Base-by-base conservation (phyloP, 257 asterid species). In the Anisodus acutangulus region DNA sequence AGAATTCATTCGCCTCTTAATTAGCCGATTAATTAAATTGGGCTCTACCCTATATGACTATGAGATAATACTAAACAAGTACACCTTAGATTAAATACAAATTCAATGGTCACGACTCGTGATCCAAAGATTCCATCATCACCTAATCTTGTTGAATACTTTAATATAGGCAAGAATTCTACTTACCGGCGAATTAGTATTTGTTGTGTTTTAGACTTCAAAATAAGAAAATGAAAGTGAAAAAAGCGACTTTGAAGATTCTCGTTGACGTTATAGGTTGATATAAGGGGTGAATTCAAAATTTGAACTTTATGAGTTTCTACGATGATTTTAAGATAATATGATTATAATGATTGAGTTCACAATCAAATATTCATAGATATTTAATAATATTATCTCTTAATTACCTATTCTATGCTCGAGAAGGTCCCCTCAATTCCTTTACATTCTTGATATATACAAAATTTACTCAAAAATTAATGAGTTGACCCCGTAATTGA, bases 141-240 rank as follows among this genome's bases (percentile, higher is more conserved):
- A 76, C 63, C 81, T 51, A 76, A 76, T 51, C 81, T 76, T 51
- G 63, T 76, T 49, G 22, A 51, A 13, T 76, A 51, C 19, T 49
- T 49, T 74, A 49, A 19, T 11, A 19, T 74, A 22, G 13, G 45
- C 43, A 49, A 74, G 10, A 49, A 22, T 74, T 74, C 81, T 3
- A 47, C 6, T 74, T 47, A 11, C 19, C 43, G 41, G 19, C 35
- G 19, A 41, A 74, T 49, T 74, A 10, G 60, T 11, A 19, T 22
- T 22, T n/a, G 0, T 49, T 49, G 0, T 0, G 60, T 6, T 74
- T 74, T 1, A 74, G 22, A 49, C 19, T 74, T 49, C 60, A 6
- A 47, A 47, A 74, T 74, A 9, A 49, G 60, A 19, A 11, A 49
- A 47, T 49, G n/a, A 6, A 19, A 49, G 37, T 37, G 35, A 2